Conservation (phyloP, 2,329 filamentous ascomycete species). For the Colletotrichum camelliae region DNA sequence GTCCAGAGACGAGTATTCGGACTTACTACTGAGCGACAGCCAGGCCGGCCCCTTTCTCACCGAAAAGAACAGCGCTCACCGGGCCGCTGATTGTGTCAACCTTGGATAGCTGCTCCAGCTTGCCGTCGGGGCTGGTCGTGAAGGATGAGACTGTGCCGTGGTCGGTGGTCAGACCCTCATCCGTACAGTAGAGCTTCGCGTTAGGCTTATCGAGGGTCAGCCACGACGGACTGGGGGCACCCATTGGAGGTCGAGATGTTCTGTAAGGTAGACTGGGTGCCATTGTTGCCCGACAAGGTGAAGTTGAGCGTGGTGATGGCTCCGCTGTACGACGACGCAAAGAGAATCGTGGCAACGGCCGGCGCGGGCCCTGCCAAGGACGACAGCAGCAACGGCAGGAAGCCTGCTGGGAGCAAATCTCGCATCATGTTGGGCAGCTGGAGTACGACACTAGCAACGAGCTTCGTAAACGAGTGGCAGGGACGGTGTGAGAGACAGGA, state of each 20-base stretch:
- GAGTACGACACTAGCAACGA: not conserved
- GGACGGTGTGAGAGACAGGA: not conserved
- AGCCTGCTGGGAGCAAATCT: conserved; percentile 11
- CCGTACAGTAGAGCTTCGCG: conserved; percentile 61
- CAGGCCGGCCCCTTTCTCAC: conserved; percentile 41
- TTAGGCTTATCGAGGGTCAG: conserved; percentile 58
- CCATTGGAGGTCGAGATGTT: conserved; percentile 45
- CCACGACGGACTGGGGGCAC: conserved; percentile 65
- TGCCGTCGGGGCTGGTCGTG: conserved; percentile 40
- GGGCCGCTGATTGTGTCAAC: conserved; percentile 43
- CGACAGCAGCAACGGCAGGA: conserved; percentile 21
- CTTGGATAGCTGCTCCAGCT: conserved; percentile 41
- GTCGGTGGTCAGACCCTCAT: conserved; percentile 57
- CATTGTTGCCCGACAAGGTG: conserved; percentile 30
- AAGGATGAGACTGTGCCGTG: conserved; percentile 55
- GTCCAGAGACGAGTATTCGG: not conserved
- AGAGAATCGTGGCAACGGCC: conserved; percentile 45
- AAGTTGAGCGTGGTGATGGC: conserved; percentile 54
- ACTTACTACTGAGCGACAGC: conserved; percentile 54
- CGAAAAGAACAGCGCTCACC: conserved; percentile 49
- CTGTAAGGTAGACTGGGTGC: conserved; percentile 38
- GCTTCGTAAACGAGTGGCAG: not conserved
- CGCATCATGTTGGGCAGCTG: conserved; percentile 20
- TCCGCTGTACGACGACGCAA: conserved; percentile 55
- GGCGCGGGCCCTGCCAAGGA: conserved; percentile 27